Evolutionary conservation across 441 rosid species (phyloP).

Genomic region (Theobroma grandiflorum): DNA sequence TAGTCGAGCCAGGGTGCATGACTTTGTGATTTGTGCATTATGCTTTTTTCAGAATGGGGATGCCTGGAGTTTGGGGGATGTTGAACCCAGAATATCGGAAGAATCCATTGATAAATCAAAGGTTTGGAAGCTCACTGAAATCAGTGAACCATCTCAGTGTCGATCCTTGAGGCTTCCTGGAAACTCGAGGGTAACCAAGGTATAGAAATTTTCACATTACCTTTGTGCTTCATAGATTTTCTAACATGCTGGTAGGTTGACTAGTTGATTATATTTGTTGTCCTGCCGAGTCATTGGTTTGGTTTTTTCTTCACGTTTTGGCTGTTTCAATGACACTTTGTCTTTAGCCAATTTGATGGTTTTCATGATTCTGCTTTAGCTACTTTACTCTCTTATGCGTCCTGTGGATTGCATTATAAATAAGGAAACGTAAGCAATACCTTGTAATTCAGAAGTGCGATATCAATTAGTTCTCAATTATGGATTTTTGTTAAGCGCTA

Average conservation of each 20-base stretch:
- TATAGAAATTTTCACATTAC: slow-evolving; percentile 28
- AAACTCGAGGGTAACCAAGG: slow-evolving; percentile 85
- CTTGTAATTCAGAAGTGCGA: background rate
- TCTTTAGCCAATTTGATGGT: background rate
- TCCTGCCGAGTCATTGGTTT: slow-evolving; percentile 8
- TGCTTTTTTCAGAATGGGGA: slow-evolving; percentile 81
- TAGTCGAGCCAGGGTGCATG: slow-evolving; percentile 1
- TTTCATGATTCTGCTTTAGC: background rate
- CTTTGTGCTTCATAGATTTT: slow-evolving; percentile 11
- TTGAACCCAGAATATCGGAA: slow-evolving; percentile 89
- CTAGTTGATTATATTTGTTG: background rate
- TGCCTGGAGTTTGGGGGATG: slow-evolving; percentile 81
- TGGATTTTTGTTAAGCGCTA: background rate
- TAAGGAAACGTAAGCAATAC: background rate
- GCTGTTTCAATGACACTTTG: background rate
- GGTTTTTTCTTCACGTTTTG: slow-evolving; percentile 8
- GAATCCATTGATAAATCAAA: slow-evolving; percentile 92
- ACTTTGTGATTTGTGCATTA: slow-evolving; percentile 16
- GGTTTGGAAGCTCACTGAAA: slow-evolving; percentile 98
- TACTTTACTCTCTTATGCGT: background rate
- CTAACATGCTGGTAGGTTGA: background rate
- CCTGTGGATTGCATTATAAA: background rate
- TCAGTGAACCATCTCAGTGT: slow-evolving; percentile 90
- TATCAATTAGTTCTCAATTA: slow-evolving; percentile 1
- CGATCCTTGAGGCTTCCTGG: slow-evolving; percentile 95